Conservation (phyloP, 345 rosid species). For the Toxicodendron radicans region DNA sequence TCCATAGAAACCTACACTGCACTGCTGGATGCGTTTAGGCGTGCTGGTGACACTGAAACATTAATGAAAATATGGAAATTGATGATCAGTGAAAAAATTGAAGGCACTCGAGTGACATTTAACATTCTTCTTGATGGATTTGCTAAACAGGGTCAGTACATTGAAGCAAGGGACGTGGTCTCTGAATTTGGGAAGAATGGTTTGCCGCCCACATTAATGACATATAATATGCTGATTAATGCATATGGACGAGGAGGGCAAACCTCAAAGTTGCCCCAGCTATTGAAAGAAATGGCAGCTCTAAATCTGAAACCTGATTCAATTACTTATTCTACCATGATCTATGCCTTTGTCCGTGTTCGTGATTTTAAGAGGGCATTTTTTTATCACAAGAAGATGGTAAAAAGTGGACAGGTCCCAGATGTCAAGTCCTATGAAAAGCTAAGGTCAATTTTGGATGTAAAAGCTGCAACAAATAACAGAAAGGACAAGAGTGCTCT, state of each 20-base stretch:
- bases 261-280: conserved; percentile 72
- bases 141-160: conserved; percentile 83
- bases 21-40: conserved; percentile 77
- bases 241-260: conserved; percentile 90
- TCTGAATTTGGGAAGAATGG: conserved; percentile 77
- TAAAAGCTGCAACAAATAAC: conserved; percentile 68
- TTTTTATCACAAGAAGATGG: conserved; percentile 87
- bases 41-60: conserved; percentile 60
- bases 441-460: conserved; percentile 75
- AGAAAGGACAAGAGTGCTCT: conserved; percentile 72
- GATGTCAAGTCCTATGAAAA: conserved; percentile 72
- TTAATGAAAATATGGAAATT: conserved; percentile 78
- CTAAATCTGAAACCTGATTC: conserved; percentile 77
- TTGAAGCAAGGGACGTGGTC: conserved; percentile 79
- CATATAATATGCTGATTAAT: conserved; percentile 92
- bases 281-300: conserved; percentile 76
- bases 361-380: conserved; percentile 91
- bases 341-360: conserved; percentile 77
- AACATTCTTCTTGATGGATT: conserved; percentile 86
- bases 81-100: conserved; percentile 56
- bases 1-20: conserved; percentile 84
- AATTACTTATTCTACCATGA: conserved; percentile 80
- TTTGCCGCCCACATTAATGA: conserved; percentile 75
- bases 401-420: conserved; percentile 72
- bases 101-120: conserved; percentile 73